Conservation (phyloP, 1,284 basidiomycete species). For the Sphagnurus paluster region DNA sequence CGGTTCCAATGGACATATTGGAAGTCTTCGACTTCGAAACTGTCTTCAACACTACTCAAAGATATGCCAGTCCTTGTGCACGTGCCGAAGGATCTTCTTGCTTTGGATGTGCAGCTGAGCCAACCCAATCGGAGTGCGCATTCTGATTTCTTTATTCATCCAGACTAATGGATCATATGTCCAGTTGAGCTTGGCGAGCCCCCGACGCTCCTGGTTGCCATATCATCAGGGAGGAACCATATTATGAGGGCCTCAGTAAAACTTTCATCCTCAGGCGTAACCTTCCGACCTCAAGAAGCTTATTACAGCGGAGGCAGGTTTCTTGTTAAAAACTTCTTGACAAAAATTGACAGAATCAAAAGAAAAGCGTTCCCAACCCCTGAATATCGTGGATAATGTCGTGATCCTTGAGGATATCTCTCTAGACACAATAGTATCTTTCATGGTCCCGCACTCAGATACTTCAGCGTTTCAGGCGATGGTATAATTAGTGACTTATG, state of each 20-base stretch:
- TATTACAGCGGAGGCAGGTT: slow-evolving; percentile 36
- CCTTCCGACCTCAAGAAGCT: slow-evolving; percentile 50
- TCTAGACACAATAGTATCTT: slow-evolving; percentile 41
- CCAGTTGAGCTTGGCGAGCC: slow-evolving; percentile 69
- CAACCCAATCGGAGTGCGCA: slow-evolving; percentile 62
- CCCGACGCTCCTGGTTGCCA: slow-evolving; percentile 50
- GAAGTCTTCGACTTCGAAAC: slow-evolving; percentile 27
- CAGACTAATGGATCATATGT: slow-evolving; percentile 5
- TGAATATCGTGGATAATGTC: slow-evolving; percentile 39
- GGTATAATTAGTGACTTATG: slow-evolving; percentile 35
- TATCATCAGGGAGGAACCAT: slow-evolving; percentile 69
- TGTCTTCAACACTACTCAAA: slow-evolving; percentile 24
- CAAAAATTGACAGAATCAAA: slow-evolving; percentile 9
- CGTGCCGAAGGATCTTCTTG: slow-evolving; percentile 58
- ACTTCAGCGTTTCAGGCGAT: slow-evolving; percentile 54
- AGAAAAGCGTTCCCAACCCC: slow-evolving; percentile 20
- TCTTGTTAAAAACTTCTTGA: not conserved
- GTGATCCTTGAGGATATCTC: slow-evolving; percentile 50
- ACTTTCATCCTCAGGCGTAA: slow-evolving; percentile 53
- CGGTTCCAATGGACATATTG: slow-evolving; percentile 59
- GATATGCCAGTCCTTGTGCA: slow-evolving; percentile 44
- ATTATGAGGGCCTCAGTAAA: slow-evolving; percentile 53
- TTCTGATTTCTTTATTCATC: not conserved
- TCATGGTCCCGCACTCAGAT: slow-evolving; percentile 65
- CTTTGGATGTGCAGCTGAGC: slow-evolving; percentile 58